phyloP scores from a whole-genome alignment of 257 asterid genomes.

The Perilla frutescens region DNA sequence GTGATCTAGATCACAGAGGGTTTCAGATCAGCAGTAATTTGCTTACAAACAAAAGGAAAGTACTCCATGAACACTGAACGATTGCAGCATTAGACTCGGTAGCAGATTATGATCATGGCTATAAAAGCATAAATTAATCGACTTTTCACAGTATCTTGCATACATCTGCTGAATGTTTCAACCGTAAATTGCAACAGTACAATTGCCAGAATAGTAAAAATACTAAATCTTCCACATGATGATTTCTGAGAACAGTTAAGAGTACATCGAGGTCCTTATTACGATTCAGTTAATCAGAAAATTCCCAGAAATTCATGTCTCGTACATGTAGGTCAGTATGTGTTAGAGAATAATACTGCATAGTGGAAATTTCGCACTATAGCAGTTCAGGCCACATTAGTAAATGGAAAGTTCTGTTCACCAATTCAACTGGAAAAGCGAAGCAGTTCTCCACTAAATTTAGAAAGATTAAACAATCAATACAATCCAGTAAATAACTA shows the following conservation, averaged over 20 bases:
- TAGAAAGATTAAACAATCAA: conserved; percentile 17
- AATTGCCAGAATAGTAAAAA: conserved; percentile 16
- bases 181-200: neutral
- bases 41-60: conserved; percentile 5
- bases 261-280: conserved; percentile 1
- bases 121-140: conserved; percentile 9
- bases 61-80: conserved; percentile 11
- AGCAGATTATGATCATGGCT: conserved; percentile 16
- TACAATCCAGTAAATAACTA: conserved; percentile 21
- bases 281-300: neutral
- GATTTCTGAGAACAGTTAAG: conserved; percentile 17
- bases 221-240: neutral
- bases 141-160: conserved; percentile 12
- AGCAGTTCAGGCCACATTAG: conserved; percentile 24
- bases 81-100: conserved; percentile 6
- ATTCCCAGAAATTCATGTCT: neutral
- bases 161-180: neutral
- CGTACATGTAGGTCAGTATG: neutral
- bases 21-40: conserved; percentile 31
- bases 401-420: conserved; percentile 21
- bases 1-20: conserved; percentile 25
- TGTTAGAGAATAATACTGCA: conserved; percentile 10
- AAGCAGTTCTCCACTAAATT: neutral
- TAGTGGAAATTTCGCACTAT: neutral
- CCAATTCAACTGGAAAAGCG: neutral